Evolutionary conservation across 2,329 filamentous ascomycete genomes (phyloP), one percentile per base, ranked within the genome.

Genomic region (Fusarium sacchari): DNA sequence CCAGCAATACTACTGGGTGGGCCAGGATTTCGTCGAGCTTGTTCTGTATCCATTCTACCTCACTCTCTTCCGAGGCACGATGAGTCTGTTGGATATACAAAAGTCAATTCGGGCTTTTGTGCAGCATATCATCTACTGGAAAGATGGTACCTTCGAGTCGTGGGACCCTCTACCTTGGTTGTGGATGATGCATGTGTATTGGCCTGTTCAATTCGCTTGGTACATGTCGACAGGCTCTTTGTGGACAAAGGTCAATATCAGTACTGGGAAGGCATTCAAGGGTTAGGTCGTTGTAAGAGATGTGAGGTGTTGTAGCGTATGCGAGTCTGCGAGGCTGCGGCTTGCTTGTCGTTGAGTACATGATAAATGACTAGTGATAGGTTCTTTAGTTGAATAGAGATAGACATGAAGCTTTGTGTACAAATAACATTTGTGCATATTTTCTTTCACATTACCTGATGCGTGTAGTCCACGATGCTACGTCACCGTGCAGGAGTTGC

Each of bases 181-280:
- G 80, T 86, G 86, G 82, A 79, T 90, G 57, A 88, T 88, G 66
- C 88, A 90, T 72, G 80, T 89, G 7, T 89, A 88, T 72, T 88
- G 86, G 84, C 89, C 89, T 1, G 63, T 82, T 28, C 82, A 81
- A 66, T 91, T 93, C 74, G 52, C 85, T 11, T 77, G 68, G 76
- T 62, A 84, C 81, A 56, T 82, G 88, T 63, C 79, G 79, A 76
- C 78, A 8, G 85, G 88, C 3, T 83, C 82, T 64, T 28, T 66
- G 0, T 94, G 91, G 92, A 91, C 87, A 69, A 84, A 90, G 68
- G 79, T 92, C 42, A 93, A 94, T 80, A 89, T 93, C 7, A 92
- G 90, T 75, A 93, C 92, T 1, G 80, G 81, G 17, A 83, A 82
- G 67, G 74, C 77, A 3, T 83, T 83, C 15, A 61, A 57, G 17